Base-by-base conservation (phyloP, 2,329 filamentous ascomycete species). In the Aspergillus sp. region DNA sequence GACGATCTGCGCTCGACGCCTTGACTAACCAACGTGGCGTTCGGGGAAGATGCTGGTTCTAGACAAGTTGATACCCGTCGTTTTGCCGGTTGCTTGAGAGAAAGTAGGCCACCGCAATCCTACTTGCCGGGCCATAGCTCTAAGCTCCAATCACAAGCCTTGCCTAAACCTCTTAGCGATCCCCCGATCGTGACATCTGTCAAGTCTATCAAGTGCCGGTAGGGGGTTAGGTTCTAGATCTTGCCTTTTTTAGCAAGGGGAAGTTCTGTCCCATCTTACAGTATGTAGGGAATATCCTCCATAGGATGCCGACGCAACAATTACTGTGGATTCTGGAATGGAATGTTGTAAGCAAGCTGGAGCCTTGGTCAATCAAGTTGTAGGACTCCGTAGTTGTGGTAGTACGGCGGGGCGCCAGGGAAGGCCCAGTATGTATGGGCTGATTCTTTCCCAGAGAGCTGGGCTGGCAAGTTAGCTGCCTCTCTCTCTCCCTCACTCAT, bases 1-100 rank as follows among this genome's bases (percentile, higher is more conserved):
- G 62, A 65, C 54, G 66, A 68, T 68, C 65, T 66, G 58, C 64
- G 57, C 21, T 56, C 55, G 54, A 55, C 60, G 62, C 49, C 62
- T 61, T 56, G 57, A 54, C 55, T 59, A 60, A 51, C 61, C 55
- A 59, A 58, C 60, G 59, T 66, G 62, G 60, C 58, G 51, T 50
- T 60, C 38, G 49, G 38, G 39, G 53, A 19, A 43, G 45, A 51
- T 53, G 23, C 30, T 52, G 13, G 50, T 38, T 59, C 57, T 58
- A 61, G 56, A 57, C 62, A 59, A 49, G 48, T 21, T 51, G 38
- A 52, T 25, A 32, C 45, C 53, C 32, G 51, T 55, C 25, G 19
- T 39, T 51, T n/a, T 58, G 38, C 39, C 39, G 48, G 41, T 38
- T 58, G 54, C 32, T 49, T 57, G 52, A 50, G 55, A 49, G 23